Conservation (phyloP, 805 yeast species). For the Kluyveromyces wickerhamii region DNA sequence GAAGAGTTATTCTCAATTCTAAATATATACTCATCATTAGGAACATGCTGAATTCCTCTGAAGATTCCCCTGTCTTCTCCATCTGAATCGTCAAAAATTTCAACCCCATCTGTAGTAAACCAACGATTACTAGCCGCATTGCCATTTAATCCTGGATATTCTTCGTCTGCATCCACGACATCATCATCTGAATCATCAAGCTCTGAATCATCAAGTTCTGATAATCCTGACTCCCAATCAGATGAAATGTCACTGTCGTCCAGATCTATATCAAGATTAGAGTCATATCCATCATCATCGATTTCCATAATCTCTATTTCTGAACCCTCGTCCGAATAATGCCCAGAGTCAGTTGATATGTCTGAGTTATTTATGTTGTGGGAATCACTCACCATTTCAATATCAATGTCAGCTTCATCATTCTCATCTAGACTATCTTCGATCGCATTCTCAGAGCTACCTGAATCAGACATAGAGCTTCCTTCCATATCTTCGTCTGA, state of each 20-base stretch:
- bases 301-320: conserved; percentile 16
- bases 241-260: conserved; percentile 30
- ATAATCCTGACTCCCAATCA: conserved; percentile 31
- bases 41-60: conserved; percentile 28
- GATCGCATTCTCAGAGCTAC: conserved; percentile 7
- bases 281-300: conserved; percentile 24
- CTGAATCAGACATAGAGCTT: conserved; percentile 13
- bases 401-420: conserved; percentile 15
- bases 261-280: conserved; percentile 29
- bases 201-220: conserved; percentile 26
- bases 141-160: conserved; percentile 9
- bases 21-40: conserved; percentile 23
- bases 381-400: too few relatives aligned
- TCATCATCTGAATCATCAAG: conserved; percentile 27
- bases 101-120: conserved; percentile 24
- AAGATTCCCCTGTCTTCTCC: conserved; percentile 27
- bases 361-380: not conserved
- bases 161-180: conserved; percentile 16
- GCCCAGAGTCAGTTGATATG: conserved; percentile 3
- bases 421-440: conserved; percentile 18
- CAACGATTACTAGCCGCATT: conserved; percentile 20
- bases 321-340: conserved; percentile 8
- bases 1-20: conserved; percentile 15
- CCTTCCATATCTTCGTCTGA: conserved; percentile 8
- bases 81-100: conserved; percentile 25